Base-by-base conservation (phyloP, 768 basidiomycete genomes). In the Suillus paluster region DNA sequence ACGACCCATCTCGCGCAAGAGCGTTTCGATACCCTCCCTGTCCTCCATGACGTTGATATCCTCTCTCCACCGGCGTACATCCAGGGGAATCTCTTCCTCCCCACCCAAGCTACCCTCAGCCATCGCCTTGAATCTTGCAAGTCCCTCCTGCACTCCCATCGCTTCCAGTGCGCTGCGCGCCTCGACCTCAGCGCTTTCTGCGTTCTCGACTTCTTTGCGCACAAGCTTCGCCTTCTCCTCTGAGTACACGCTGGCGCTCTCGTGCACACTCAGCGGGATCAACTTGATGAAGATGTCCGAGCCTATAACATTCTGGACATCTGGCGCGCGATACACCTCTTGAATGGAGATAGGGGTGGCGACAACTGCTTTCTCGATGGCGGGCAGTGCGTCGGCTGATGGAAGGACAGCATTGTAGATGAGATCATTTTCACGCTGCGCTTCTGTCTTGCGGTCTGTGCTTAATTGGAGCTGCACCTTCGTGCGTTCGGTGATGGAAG, bases 191-290 rank as follows among this genome's bases (percentile, higher is more conserved):
- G 91, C 89, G 25, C 85, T 79, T 64, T 98, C 96, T 0, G 88
- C 90, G 57, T 87, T 86, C 79, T 98, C 97, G 9, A 91, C 92
- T 73, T 99, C 95, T 6, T 81, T 86, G 44, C 97, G 83, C 9
- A 95, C 94, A 30, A 93, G 72, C 75, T 99, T 99, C 23, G 97
- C 97, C 79, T 99, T 99, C 78, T 99, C 97, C 75, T 99, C 97
- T 1, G 95, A 97, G 75, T 99, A 99, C 15, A 99, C 88, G 62
- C 90, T 92, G 15, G 97, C 97, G 65, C 92, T 92, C 77, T 98
- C 96, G 72, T 98, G 96, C 7, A 99, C 95, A 67, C 91, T 92
- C 48, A 99, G 79, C 14, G 97, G 97, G 38, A 99, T 84, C 5
- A 99, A 84, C 48, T 88, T 83, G 63, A 87, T 73, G 75, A 99